Evolutionary conservation across 2,329 filamentous ascomycete genomes (phyloP).

Genomic region (Fusarium scirpi): DNA sequence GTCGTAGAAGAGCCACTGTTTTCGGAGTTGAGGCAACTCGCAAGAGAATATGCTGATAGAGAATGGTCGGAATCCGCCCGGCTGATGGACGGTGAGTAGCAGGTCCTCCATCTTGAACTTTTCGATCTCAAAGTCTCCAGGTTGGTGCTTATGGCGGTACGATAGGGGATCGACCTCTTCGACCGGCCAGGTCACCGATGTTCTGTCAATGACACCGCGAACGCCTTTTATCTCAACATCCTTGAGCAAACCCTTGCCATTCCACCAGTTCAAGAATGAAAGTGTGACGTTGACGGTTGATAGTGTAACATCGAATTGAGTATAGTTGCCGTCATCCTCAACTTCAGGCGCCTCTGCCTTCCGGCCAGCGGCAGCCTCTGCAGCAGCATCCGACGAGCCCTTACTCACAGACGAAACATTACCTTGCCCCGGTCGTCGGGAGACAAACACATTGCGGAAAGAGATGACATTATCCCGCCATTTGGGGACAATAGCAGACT

Average conservation of each 20-base stretch:
- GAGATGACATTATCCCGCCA: slow-evolving; percentile 97
- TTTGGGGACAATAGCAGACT: slow-evolving; percentile 95
- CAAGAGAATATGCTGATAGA: slow-evolving; percentile 96
- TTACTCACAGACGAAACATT: slow-evolving; percentile 84
- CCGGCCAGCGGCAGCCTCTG: slow-evolving; percentile 81
- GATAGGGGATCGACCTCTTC: slow-evolving; percentile 83
- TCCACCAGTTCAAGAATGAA: slow-evolving; percentile 99
- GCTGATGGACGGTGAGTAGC: slow-evolving; percentile 91
- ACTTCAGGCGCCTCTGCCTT: slow-evolving; percentile 59
- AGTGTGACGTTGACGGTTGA: slow-evolving; percentile 96
- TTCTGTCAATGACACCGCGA: slow-evolving; percentile 90
- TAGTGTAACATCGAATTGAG: slow-evolving; percentile 95
- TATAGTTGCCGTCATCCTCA: slow-evolving; percentile 92
- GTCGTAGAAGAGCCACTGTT: slow-evolving; percentile 98
- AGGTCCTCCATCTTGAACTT: slow-evolving; percentile 97
- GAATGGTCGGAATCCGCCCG: slow-evolving; percentile 91
- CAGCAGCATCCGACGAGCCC: slow-evolving; percentile 88
- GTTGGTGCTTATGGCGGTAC: slow-evolving; percentile 87
- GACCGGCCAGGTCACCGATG: slow-evolving; percentile 75
- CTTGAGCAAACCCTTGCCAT: slow-evolving; percentile 89
- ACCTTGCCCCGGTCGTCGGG: slow-evolving; percentile 85
- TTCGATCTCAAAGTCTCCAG: slow-evolving; percentile 97
- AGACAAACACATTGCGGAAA: slow-evolving; percentile 97
- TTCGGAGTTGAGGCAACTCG: slow-evolving; percentile 90
- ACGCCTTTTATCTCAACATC: slow-evolving; percentile 96